Conservation (phyloP, 768 basidiomycete species). For the Phaffia tasmanica region DNA sequence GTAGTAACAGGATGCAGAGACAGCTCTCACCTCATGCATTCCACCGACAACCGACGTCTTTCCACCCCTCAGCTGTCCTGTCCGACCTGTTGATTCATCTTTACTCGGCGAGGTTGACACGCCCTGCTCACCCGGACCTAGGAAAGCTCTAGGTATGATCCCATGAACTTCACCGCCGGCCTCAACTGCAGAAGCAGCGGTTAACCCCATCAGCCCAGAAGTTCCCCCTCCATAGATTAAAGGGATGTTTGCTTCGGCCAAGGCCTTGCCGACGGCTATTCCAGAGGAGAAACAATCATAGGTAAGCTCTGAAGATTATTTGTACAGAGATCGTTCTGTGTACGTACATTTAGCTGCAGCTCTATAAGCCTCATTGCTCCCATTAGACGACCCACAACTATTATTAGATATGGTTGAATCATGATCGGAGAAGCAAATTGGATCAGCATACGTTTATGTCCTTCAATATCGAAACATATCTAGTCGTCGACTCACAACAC, state of each 20-base stretch:
- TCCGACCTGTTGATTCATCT: slow-evolving; percentile 27
- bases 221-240: slow-evolving; percentile 81
- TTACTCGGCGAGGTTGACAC: slow-evolving; percentile 41
- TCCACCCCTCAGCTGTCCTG: slow-evolving; percentile 26
- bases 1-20: background rate
- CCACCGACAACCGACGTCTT: slow-evolving; percentile 28
- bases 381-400: too few relatives aligned
- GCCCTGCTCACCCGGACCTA: slow-evolving; percentile 52
- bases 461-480: too few relatives aligned
- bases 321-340: too few relatives aligned
- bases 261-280: slow-evolving; percentile 60
- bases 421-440: too few relatives aligned
- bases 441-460: too few relatives aligned
- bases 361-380: too few relatives aligned
- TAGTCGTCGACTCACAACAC: too few relatives aligned
- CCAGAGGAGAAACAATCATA: too few relatives aligned
- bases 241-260: slow-evolving; percentile 51
- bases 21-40: slow-evolving; percentile 37
- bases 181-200: slow-evolving; percentile 55
- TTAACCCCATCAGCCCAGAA: slow-evolving; percentile 73
- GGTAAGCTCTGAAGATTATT: too few relatives aligned
- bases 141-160: slow-evolving; percentile 66
- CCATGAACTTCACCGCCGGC: slow-evolving; percentile 64
- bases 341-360: too few relatives aligned
- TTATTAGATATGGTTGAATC: too few relatives aligned